These are phyloP conservation scores for Pulveroboletus frians DNA, from an alignment of 768 basidiomycete species.

Conservation along the genomic window DNA sequence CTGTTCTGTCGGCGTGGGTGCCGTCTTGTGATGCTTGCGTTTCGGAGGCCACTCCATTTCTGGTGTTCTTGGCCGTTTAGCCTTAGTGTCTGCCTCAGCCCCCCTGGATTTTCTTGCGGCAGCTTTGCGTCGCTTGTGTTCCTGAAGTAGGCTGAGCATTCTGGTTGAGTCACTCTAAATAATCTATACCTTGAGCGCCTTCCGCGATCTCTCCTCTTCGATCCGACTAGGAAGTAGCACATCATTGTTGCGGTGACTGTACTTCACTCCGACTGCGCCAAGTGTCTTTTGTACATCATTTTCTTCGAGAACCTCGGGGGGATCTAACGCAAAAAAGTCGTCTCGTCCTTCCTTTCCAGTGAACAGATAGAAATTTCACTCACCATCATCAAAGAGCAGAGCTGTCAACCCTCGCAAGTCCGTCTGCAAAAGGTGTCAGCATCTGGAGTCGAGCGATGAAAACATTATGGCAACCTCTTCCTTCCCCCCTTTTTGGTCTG, in stretches of 20 bases:
- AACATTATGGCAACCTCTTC: conserved; percentile 16
- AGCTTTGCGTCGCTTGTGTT: conserved; percentile 24
- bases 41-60: conserved; percentile 61
- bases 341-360: background rate
- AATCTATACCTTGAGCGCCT: conserved; percentile 43
- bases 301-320: conserved; percentile 37
- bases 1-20: conserved; percentile 47
- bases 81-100: background rate
- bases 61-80: conserved; percentile 25
- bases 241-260: conserved; percentile 72
- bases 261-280: conserved; percentile 57
- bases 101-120: conserved; percentile 22
- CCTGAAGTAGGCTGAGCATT: conserved; percentile 15
- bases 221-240: conserved; percentile 63
- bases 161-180: background rate
- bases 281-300: conserved; percentile 54
- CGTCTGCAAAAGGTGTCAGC: conserved; percentile 31
- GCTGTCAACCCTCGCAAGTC: conserved; percentile 57
- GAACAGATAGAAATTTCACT: conserved; percentile 7
- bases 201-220: conserved; percentile 57
- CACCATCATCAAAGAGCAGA: conserved; percentile 69
- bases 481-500: conserved; percentile 43
- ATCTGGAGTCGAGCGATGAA: background rate
- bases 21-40: conserved; percentile 50
- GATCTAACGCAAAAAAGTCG: conserved; percentile 26